Percentiles rank a stretch among this genome's conserved stretches.
These are phyloP conservation scores for Pseudocercospora eumusae DNA, from an alignment of 2,329 filamentous ascomycete species.

Conservation along the genomic window DNA sequence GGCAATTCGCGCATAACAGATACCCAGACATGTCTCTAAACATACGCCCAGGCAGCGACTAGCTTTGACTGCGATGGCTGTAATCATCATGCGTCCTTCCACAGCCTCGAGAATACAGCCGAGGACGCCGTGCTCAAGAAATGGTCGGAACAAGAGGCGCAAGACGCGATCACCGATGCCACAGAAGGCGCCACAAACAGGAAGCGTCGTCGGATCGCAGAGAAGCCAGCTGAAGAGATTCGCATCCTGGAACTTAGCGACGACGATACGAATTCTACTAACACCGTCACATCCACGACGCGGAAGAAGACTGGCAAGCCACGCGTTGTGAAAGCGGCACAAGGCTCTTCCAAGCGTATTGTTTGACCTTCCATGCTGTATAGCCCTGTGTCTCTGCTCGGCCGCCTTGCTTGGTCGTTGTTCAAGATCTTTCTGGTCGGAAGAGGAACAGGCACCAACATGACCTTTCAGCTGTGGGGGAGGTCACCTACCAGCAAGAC, in stretches of 20 bases:
- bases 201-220: conserved; percentile 32
- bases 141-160: conserved; percentile 46
- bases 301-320: conserved; percentile 1
- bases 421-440: background rate
- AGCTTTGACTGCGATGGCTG: conserved; percentile 60
- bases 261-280: background rate
- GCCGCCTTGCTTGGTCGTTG: background rate
- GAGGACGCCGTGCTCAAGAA: conserved; percentile 52
- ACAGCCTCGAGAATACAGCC: conserved; percentile 54
- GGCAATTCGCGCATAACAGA: conserved; percentile 3
- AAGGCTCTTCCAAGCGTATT: background rate
- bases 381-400: background rate
- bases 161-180: conserved; percentile 13
- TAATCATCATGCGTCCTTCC: conserved; percentile 57
- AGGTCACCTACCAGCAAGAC: no score
- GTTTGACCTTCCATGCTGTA: background rate
- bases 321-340: background rate
- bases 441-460: no score
- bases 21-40: background rate
- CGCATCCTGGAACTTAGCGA: conserved; percentile 25
- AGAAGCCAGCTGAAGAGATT: conserved; percentile 20
- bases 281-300: background rate
- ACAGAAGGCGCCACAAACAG: conserved; percentile 26
- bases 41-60: conserved; percentile 44
- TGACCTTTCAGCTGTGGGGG: no score